Evolutionary conservation across 257 asterid genomes (phyloP).

Genomic region (Solanum medicagineum): DNA sequence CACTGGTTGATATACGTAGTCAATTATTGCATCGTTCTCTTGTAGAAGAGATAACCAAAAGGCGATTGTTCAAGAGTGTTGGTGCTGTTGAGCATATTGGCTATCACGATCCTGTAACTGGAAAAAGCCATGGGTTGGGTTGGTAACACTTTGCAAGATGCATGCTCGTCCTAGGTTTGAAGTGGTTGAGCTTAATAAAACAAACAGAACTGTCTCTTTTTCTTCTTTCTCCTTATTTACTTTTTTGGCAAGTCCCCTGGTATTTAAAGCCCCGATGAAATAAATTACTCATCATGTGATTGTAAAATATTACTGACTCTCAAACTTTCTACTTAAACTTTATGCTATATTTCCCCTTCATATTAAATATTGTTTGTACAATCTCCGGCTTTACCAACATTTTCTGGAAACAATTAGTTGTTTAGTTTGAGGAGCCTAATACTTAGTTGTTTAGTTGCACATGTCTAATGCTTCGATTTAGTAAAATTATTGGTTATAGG

Average conservation of each 20-base stretch:
- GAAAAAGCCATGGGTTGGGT: background rate
- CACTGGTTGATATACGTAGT: constrained; percentile 55
- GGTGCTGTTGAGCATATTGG: constrained; percentile 66
- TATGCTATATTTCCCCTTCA: background rate
- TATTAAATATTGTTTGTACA: background rate
- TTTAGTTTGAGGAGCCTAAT: background rate
- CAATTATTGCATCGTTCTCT: constrained; percentile 48
- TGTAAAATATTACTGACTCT: background rate
- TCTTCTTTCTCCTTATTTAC: background rate
- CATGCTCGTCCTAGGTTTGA: background rate
- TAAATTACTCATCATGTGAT: background rate
- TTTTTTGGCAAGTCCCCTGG: background rate
- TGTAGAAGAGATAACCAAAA: constrained; percentile 49
- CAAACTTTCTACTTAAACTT: background rate
- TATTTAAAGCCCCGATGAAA: background rate
- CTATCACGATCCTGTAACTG: constrained; percentile 8
- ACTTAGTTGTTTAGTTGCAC: background rate
- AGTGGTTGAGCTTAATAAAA: background rate
- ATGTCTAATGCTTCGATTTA: background rate
- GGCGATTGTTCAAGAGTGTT: constrained; percentile 52
- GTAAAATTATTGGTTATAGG: background rate
- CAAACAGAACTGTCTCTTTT: background rate
- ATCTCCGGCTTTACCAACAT: background rate
- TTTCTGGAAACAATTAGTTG: background rate
- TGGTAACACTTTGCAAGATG: background rate